These are phyloP conservation scores for Fusarium globosum DNA, from an alignment of 2,329 filamentous ascomycete genomes.

Conservation along the genomic window DNA sequence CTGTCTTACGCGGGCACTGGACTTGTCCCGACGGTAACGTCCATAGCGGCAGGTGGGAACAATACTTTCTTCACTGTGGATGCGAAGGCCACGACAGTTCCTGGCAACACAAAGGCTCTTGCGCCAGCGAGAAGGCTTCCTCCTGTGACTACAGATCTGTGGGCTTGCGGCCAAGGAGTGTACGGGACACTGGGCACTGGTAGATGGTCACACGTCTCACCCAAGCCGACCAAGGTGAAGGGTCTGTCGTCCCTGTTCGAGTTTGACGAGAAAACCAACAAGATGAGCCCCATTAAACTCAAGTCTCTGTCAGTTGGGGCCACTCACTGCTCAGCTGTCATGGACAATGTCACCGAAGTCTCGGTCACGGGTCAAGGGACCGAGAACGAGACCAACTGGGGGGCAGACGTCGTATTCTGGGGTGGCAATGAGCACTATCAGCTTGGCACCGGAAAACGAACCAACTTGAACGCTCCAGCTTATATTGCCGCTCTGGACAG, in stretches of 20 bases:
- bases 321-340: conserved; percentile 83
- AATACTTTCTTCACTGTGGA: conserved; percentile 92
- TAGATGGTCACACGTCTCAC: conserved; percentile 88
- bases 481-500: conserved; percentile 84
- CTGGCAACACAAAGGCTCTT: conserved; percentile 28
- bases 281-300: conserved; percentile 81
- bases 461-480: conserved; percentile 78
- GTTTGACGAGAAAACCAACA: conserved; percentile 79
- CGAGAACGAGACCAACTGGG: conserved; percentile 84
- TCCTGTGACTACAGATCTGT: conserved; percentile 69
- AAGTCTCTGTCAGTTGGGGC: conserved; percentile 78
- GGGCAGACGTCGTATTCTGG: conserved; percentile 91
- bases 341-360: conserved; percentile 82
- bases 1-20: conserved; percentile 77
- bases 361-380: conserved; percentile 61
- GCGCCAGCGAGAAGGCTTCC: conserved; percentile 51
- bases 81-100: conserved; percentile 63
- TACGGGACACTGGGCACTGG: conserved; percentile 85
- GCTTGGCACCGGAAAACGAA: conserved; percentile 89
- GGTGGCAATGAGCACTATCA: conserved; percentile 95
- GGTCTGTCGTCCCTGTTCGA: conserved; percentile 85
- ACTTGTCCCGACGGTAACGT: conserved; percentile 74
- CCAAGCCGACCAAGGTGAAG: conserved; percentile 82
- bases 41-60: conserved; percentile 84
- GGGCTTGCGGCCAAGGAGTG: conserved; percentile 88